Evolutionary conservation across 1,139 yeast species (phyloP).

Genomic region (Candida sanyaensis): DNA sequence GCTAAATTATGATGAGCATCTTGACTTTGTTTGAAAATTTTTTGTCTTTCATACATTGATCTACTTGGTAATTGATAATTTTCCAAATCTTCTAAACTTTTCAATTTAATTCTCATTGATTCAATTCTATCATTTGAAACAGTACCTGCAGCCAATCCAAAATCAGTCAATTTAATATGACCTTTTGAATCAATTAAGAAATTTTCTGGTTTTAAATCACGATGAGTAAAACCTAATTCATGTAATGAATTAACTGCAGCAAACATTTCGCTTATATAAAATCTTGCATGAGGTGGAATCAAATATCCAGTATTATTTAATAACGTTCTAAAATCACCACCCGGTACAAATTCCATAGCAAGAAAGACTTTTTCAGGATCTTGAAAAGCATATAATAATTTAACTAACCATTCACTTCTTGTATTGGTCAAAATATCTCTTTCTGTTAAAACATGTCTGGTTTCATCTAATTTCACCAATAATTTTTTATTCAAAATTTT

Average conservation of each 20-base stretch:
- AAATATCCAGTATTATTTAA: slow-evolving; percentile 90
- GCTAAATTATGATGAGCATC: slow-evolving; percentile 75
- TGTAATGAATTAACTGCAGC: slow-evolving; percentile 91
- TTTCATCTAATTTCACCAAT: slow-evolving; percentile 87
- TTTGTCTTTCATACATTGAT: slow-evolving; percentile 85
- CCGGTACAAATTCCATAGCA: slow-evolving; percentile 99
- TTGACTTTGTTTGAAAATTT: slow-evolving; percentile 76
- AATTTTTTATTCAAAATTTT: slow-evolving; percentile 88
- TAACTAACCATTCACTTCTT: slow-evolving; percentile 94
- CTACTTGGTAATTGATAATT: slow-evolving; percentile 72
- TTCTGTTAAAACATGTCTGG: slow-evolving; percentile 93
- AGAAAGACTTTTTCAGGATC: slow-evolving; percentile 86
- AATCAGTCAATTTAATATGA: slow-evolving; percentile 94
- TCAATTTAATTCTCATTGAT: slow-evolving; percentile 84
- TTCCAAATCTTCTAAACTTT: slow-evolving; percentile 66
- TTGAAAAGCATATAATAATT: slow-evolving; percentile 91
- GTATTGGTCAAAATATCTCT: slow-evolving; percentile 95
- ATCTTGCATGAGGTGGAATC: slow-evolving; percentile 93
- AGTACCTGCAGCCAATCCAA: slow-evolving; percentile 96
- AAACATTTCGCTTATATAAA: slow-evolving; percentile 95
- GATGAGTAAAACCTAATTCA: slow-evolving; percentile 92
- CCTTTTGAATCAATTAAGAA: slow-evolving; percentile 93
- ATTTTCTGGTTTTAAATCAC: slow-evolving; percentile 97
- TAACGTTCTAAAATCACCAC: slow-evolving; percentile 96
- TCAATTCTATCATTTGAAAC: slow-evolving; percentile 93